Conservation (phyloP, 169 alveolate species). For the Eimeria praecox region DNA sequence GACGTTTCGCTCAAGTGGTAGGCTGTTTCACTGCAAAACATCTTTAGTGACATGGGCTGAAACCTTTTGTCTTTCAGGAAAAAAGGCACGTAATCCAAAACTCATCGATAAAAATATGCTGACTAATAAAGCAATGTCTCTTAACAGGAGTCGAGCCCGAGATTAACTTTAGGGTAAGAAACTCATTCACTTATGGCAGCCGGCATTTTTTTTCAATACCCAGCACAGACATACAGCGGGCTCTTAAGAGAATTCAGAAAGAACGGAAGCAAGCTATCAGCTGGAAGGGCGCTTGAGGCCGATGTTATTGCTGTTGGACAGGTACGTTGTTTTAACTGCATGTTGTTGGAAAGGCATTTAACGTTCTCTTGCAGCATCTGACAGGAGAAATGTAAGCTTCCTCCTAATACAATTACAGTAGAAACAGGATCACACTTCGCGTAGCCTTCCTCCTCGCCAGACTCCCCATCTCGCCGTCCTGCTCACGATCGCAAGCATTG, state of each 20-base stretch:
- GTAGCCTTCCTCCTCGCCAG: slow-evolving; percentile 80
- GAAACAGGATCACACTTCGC: neutral
- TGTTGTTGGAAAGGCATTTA: neutral
- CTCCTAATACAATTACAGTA: too few relatives aligned
- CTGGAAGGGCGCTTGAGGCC: slow-evolving; percentile 76
- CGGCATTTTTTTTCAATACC: neutral
- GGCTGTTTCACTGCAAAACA: neutral
- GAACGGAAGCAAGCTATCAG: slow-evolving; percentile 54
- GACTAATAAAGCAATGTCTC: neutral
- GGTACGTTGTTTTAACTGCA: neutral
- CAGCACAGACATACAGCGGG: slow-evolving; percentile 72
- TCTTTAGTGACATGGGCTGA: neutral
- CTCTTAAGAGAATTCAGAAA: slow-evolving; percentile 62
- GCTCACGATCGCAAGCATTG: slow-evolving; percentile 76
- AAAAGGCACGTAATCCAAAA: slow-evolving; percentile 74
- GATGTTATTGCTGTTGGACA: slow-evolving; percentile 79
- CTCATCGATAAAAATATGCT: neutral
- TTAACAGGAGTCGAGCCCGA: slow-evolving; percentile 77
- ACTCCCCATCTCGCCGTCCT: slow-evolving; percentile 77
- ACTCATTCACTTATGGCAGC: neutral
- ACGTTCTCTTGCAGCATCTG: slow-evolving; percentile 53
- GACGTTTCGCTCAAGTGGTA: slow-evolving; percentile 74
- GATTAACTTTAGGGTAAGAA: slow-evolving; percentile 71
- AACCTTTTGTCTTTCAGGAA: slow-evolving; percentile 47
- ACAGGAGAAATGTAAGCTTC: slow-evolving; percentile 79